These are phyloP conservation scores for Talaromyces sp. DNA, from an alignment of 2,329 filamentous ascomycete genomes.

Conservation along the genomic window DNA sequence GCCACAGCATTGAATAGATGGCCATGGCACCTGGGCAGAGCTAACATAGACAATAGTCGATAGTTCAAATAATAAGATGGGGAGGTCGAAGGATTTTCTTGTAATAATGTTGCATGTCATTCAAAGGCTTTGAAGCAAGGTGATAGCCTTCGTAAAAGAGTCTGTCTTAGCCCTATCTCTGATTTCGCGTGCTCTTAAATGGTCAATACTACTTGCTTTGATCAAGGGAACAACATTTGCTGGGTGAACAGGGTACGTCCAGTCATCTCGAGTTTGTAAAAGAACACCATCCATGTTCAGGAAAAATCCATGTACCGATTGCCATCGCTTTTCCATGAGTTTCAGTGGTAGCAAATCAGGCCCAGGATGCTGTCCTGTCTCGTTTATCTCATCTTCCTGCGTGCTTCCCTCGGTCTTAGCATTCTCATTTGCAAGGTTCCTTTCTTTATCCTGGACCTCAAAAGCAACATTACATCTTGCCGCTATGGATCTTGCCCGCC, in stretches of 20 bases:
- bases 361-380: neutral
- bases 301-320: slow-evolving; percentile 3
- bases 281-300: slow-evolving; percentile 5
- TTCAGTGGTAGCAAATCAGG: too few species aligned
- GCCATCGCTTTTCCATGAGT: too few species aligned
- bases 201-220: slow-evolving; percentile 10
- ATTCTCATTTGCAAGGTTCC: too few species aligned
- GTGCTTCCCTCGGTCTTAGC: neutral
- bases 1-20: slow-evolving; percentile 17
- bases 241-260: slow-evolving; percentile 8
- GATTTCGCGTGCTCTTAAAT: slow-evolving; percentile 13
- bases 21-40: slow-evolving; percentile 6
- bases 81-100: slow-evolving; percentile 14
- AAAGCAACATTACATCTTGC: slow-evolving; percentile 8
- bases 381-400: too few species aligned
- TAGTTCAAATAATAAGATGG: slow-evolving; percentile 15
- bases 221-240: slow-evolving; percentile 9
- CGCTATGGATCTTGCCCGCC: neutral
- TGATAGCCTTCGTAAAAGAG: slow-evolving; percentile 14
- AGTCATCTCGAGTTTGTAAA: slow-evolving; percentile 10
- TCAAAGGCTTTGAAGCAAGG: slow-evolving; percentile 15
- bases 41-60: slow-evolving; percentile 18
- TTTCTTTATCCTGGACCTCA: too few species aligned
- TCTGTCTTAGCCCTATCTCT: slow-evolving; percentile 18
- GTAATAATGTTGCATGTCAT: slow-evolving; percentile 10